Evolutionary conservation across 768 basidiomycete species (phyloP).

Genomic region (Termitomyces sp.): DNA sequence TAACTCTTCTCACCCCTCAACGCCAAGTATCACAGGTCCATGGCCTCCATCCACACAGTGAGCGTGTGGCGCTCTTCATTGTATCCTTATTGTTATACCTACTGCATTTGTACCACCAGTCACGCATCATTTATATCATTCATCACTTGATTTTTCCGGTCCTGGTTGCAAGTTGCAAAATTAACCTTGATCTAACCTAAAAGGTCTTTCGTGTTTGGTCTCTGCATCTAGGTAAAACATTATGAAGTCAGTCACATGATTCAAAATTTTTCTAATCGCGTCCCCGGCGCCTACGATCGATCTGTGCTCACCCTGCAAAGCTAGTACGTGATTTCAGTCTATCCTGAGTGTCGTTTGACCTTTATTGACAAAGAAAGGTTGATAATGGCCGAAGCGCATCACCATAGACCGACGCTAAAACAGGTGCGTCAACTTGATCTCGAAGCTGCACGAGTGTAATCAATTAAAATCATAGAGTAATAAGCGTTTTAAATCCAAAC

Average conservation of each 20-base stretch:
- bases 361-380: not conserved
- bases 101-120: slow-evolving; percentile 15
- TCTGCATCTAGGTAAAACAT: not conserved
- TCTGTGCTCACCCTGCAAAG: not conserved
- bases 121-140: slow-evolving; percentile 10
- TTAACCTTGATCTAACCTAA: no score
- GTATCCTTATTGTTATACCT: slow-evolving; percentile 9
- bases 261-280: slow-evolving; percentile 7
- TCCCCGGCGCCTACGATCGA: slow-evolving; percentile 3
- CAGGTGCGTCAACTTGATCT: slow-evolving; percentile 42
- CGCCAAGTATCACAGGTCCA: slow-evolving; percentile 15
- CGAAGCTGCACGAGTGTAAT: not conserved
- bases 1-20: slow-evolving; percentile 25
- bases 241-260: slow-evolving; percentile 8
- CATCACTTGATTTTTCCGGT: not conserved
- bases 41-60: slow-evolving; percentile 10
- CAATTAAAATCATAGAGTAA: slow-evolving; percentile 52
- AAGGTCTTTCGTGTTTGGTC: not conserved
- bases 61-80: slow-evolving; percentile 2
- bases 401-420: slow-evolving; percentile 74
- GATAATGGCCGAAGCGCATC: slow-evolving; percentile 44
- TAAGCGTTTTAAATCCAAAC: slow-evolving; percentile 89
- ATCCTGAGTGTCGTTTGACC: not conserved
- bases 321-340: not conserved
- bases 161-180: not conserved